Base-by-base conservation (phyloP, 495 filamentous ascomycete species). In the Penicillium longicatenatum region DNA sequence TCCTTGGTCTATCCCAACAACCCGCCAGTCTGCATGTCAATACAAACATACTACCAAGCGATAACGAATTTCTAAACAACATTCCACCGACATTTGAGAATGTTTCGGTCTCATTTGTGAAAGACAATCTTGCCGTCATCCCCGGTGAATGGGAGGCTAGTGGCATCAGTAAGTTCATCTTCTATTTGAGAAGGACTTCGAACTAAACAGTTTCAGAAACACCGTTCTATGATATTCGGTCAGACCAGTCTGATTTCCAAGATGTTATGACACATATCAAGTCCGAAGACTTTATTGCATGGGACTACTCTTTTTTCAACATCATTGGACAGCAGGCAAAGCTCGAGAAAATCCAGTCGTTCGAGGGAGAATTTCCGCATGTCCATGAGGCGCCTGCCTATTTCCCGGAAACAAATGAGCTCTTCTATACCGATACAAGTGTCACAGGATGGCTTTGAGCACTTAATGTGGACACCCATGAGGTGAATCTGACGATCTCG, bases 341-440 rank as follows among this genome's bases (percentile, higher is more conserved):
- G 47, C 52, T 60, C 11, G 58, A 60, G 24, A 46, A 37, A 45
- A 60, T 60, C 33, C 58, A 60, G 48, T 55, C 48, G 1, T 60
- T 60, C 30, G 48, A 51, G 26, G 57, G 58, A 29, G 37, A 60
- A 39, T 29, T 47, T 35, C 46, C 41, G 8, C 53, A 41, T 4
- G 58, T 60, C 10, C 58, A 60, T 21, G 58, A 60, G 33, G 58
- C 58, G 17, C 58, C 58, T 19, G 58, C 58, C 12, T 60, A 30
- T 48, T 37, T 50, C 6, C 58, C 53, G 4, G 58, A 60, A 22
- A 56, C 58, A 29, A 60, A 56, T 51, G 52, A 60, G 16, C 47
- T 60, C 5, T 55, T 60, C 17, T 60, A 42, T 21, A 20, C 58
- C 20, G 58, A 60, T 33, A 55, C 58, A 16, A 29, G 22, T 29